Conservation (phyloP, 768 basidiomycete species). For the Serendipita indica region DNA sequence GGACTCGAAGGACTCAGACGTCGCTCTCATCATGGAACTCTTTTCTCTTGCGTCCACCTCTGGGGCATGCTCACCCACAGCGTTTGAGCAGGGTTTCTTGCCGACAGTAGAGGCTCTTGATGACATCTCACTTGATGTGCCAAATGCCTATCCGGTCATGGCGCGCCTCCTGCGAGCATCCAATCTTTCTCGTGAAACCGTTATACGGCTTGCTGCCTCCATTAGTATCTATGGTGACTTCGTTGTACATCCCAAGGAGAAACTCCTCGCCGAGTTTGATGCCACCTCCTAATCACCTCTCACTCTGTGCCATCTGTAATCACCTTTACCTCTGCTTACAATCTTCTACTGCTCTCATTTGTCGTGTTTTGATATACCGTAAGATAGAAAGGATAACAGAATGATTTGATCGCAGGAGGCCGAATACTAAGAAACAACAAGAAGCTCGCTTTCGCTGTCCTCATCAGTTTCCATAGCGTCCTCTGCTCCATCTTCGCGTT, state of each 20-base stretch:
- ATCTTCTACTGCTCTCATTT: no score
- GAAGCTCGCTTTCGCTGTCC: no score
- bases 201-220: slow-evolving; percentile 12
- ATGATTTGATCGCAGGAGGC: no score
- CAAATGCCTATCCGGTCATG: slow-evolving; percentile 65
- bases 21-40: slow-evolving; percentile 59
- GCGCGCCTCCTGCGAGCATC: slow-evolving; percentile 61
- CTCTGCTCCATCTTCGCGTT: background rate
- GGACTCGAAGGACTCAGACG: slow-evolving; percentile 71
- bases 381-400: no score
- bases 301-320: no score
- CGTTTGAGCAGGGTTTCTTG: slow-evolving; percentile 63
- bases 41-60: slow-evolving; percentile 49
- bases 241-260: background rate
- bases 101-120: slow-evolving; percentile 63
- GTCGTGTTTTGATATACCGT: no score
- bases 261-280: slow-evolving; percentile 7
- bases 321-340: no score
- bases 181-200: slow-evolving; percentile 39
- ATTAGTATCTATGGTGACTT: slow-evolving; percentile 1
- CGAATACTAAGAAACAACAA: no score
- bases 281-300: no score
- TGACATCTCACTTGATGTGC: slow-evolving; percentile 81
- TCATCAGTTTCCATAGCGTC: no score
- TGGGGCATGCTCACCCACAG: slow-evolving; percentile 38